A percentile compares a stretch with the other conserved stretches of the same genome.
Evolutionary conservation across 345 rosid species (phyloP).

Genomic region (Punica granatum): DNA sequence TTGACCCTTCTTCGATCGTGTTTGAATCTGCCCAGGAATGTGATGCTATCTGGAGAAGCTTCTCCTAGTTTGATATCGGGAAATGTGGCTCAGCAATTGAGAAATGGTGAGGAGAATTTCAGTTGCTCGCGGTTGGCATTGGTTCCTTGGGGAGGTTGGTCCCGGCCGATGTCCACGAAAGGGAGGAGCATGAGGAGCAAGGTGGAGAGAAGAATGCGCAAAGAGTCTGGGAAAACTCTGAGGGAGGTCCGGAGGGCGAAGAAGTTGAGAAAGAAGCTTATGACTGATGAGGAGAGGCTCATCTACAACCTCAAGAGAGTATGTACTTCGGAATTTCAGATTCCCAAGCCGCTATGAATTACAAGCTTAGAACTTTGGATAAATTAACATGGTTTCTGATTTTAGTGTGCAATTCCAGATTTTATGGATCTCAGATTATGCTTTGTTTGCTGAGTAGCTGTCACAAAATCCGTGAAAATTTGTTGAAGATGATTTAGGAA

Average conservation of each 20-base stretch:
- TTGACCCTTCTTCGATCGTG: not conserved
- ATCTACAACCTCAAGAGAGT: slow-evolving; percentile 91
- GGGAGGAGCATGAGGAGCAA: slow-evolving; percentile 93
- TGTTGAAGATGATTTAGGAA: not conserved
- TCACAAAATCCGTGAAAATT: not conserved
- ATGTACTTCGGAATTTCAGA: slow-evolving; percentile 7
- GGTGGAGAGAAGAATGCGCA: slow-evolving; percentile 86
- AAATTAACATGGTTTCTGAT: not conserved
- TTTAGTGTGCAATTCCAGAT: not conserved
- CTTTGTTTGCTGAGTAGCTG: not conserved
- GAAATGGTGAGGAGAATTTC: slow-evolving; percentile 11
- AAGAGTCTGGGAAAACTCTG: slow-evolving; percentile 79
- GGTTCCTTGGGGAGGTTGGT: slow-evolving; percentile 29
- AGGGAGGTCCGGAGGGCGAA: slow-evolving; percentile 89
- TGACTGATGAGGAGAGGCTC: slow-evolving; percentile 96
- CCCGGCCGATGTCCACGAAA: slow-evolving; percentile 67
- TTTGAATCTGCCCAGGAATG: slow-evolving; percentile 10
- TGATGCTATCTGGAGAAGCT: not conserved
- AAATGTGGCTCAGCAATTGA: slow-evolving; percentile 11
- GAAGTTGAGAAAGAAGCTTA: slow-evolving; percentile 83
- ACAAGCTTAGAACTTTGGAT: not conserved
- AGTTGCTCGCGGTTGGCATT: slow-evolving; percentile 12
- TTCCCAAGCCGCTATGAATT: not conserved
- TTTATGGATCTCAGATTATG: not conserved
- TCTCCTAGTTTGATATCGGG: not conserved